phyloP scores from a whole-genome alignment of 345 rosid species.

The Corchorus capsularis region DNA sequence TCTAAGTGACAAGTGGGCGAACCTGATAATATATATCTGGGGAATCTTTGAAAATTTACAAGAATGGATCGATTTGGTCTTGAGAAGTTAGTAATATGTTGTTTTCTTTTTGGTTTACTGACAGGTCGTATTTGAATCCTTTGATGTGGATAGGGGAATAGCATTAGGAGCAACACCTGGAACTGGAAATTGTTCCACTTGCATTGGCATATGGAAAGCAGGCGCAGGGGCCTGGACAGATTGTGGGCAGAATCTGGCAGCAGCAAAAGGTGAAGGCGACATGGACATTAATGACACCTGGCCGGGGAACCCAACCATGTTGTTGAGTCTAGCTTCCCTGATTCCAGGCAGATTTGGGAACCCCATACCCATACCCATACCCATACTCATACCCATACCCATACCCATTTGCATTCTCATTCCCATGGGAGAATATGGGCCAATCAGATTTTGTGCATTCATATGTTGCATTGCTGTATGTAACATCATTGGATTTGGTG shows the following conservation, averaged over 20 bases:
- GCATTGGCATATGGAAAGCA: slow-evolving; percentile 20
- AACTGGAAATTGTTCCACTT: background rate
- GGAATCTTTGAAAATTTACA: background rate
- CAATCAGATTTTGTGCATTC: slow-evolving; percentile 33
- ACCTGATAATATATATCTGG: slow-evolving; percentile 7
- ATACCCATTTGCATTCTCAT: slow-evolving; percentile 41
- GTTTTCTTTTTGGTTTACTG: background rate
- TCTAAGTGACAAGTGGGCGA: slow-evolving; percentile 4
- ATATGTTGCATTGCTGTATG: slow-evolving; percentile 38
- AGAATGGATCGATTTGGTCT: background rate
- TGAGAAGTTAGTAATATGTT: no score
- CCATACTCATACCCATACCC: slow-evolving; percentile 31
- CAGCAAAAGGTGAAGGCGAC: slow-evolving; percentile 23
- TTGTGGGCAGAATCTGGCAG: slow-evolving; percentile 23
- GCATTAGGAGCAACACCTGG: slow-evolving; percentile 16
- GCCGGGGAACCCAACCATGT: slow-evolving; percentile 32
- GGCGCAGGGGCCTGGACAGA: slow-evolving; percentile 14
- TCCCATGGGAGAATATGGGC: slow-evolving; percentile 29
- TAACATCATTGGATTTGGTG: slow-evolving; percentile 45
- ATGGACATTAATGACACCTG: slow-evolving; percentile 30
- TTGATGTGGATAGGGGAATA: slow-evolving; percentile 17
- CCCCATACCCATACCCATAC: slow-evolving; percentile 39
- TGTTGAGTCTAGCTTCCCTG: slow-evolving; percentile 22
- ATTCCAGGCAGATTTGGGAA: slow-evolving; percentile 31
- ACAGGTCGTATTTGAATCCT: slow-evolving; percentile 17